Percentiles rank a stretch among this genome's conserved stretches.
These are phyloP conservation scores for Fraxinus sp. DNA, from an alignment of 305 asterid species.

Conservation along the genomic window DNA sequence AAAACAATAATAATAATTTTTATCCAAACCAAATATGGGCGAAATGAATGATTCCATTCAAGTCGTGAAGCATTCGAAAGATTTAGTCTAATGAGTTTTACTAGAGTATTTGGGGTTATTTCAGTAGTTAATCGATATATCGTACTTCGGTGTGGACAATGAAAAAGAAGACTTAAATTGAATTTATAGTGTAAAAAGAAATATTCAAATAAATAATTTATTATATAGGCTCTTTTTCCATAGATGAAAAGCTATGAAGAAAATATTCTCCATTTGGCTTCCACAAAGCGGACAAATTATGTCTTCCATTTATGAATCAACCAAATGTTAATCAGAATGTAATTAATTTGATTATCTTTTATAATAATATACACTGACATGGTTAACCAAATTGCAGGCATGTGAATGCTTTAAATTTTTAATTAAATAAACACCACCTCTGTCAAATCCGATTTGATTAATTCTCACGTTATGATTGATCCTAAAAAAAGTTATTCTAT, in stretches of 20 bases:
- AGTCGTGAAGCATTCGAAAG: neutral
- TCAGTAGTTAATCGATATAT: neutral
- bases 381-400: conserved; percentile 1
- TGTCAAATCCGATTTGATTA: neutral
- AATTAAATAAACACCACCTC: neutral
- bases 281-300: neutral
- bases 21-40: neutral
- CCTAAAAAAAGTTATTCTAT: neutral
- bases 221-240: neutral
- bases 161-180: neutral
- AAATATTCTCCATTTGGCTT: neutral
- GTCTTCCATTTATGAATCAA: neutral
- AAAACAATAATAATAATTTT: too few relatives aligned
- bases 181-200: neutral
- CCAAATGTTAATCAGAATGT: neutral
- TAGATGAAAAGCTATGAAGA: neutral
- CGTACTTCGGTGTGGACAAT: neutral
- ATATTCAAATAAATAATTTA: neutral
- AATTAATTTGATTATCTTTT: neutral
- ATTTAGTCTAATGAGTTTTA: neutral
- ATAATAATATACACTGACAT: neutral
- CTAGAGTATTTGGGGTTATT: neutral
- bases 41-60: neutral
- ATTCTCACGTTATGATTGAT: neutral
- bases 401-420: neutral